Evolutionary conservation across 202 grass and related monocot genomes (phyloP).

Genomic region (Eragrostis tef): DNA sequence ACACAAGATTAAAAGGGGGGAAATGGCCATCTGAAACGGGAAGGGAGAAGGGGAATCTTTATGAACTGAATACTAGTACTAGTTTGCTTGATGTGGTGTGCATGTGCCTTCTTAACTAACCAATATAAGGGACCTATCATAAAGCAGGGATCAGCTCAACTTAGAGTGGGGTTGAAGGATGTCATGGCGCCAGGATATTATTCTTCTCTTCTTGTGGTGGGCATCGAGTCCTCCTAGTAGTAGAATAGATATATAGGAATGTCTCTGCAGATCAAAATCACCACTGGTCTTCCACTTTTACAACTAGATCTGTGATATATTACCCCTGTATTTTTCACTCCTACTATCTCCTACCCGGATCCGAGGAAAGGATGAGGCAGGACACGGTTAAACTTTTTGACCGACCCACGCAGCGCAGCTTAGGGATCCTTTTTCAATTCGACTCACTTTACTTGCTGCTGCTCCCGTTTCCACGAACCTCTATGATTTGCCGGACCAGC

Average conservation of each 20-base stretch:
- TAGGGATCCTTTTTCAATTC: not conserved
- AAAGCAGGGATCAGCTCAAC: not conserved
- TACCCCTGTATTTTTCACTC: not conserved
- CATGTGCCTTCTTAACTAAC: slow-evolving; percentile 7
- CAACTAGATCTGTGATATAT: not conserved
- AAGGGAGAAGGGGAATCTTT: not conserved
- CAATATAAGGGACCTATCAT: not conserved
- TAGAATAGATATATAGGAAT: not conserved
- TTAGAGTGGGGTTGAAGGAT: not conserved
- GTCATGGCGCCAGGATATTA: not conserved
- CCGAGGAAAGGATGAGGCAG: not conserved
- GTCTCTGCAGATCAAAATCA: not conserved
- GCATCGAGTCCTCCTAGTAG: not conserved
- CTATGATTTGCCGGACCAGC: not conserved
- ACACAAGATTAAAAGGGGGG: not conserved
- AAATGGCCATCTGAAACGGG: not conserved
- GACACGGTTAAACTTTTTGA: not conserved
- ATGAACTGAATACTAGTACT: not conserved
- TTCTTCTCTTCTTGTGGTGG: not conserved
- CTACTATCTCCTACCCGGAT: not conserved
- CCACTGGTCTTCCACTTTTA: too few species aligned
- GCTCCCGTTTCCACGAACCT: not conserved
- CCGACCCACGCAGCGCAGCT: not conserved
- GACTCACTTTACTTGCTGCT: not conserved
- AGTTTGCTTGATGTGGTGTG: not conserved